Conservation (phyloP, 1,139 yeast species). For the Eremothecium coryli region DNA sequence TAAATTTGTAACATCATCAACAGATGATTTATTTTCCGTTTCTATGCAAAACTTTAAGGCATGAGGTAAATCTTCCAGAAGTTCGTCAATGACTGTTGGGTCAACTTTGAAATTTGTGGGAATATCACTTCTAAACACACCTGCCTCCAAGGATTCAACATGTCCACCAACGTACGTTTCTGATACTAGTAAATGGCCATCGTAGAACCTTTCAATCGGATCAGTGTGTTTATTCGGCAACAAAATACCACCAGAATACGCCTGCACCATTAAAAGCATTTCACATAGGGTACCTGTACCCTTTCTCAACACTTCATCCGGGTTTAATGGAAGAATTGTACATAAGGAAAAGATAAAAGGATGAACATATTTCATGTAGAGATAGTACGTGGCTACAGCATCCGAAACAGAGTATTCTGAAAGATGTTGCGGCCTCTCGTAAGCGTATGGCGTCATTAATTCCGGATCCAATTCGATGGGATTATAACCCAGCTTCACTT, state of each 20-base stretch:
- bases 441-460: constrained; percentile 94
- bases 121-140: constrained; percentile 89
- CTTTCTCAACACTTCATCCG: constrained; percentile 90
- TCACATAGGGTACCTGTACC: constrained; percentile 99
- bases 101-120: constrained; percentile 69
- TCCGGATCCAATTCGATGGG: constrained; percentile 98
- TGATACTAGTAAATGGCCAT: constrained; percentile 87
- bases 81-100: constrained; percentile 72
- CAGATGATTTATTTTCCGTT: constrained; percentile 63
- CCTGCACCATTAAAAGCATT: constrained; percentile 95
- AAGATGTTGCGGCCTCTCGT: constrained; percentile 81
- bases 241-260: constrained; percentile 65
- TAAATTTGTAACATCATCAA: constrained; percentile 72
- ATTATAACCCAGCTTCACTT: constrained; percentile 89
- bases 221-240: constrained; percentile 91
- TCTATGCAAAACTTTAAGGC: constrained; percentile 78
- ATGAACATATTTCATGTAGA: constrained; percentile 93
- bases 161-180: constrained; percentile 99
- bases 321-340: constrained; percentile 89
- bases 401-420: constrained; percentile 98
- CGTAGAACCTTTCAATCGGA: constrained; percentile 84
- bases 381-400: constrained; percentile 96
- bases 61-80: constrained; percentile 59
- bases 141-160: constrained; percentile 95
- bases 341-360: constrained; percentile 95